A percentile compares a stretch with the other conserved stretches of the same genome.
Conservation (phyloP, 139 green algal genomes). For the Zygnema circumcarinatum region DNA sequence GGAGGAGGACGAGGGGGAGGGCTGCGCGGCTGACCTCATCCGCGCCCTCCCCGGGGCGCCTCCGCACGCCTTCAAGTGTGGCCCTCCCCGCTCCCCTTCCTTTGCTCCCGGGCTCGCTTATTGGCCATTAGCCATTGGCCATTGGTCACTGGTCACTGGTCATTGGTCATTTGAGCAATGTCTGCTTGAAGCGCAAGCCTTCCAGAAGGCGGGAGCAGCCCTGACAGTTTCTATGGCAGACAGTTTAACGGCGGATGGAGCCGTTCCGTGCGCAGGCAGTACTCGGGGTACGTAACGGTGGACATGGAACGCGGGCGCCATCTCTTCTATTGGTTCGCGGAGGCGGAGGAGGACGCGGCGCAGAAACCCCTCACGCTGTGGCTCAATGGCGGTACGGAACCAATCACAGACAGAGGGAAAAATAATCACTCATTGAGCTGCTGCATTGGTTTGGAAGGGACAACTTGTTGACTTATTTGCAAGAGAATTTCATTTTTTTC, state of each 20-base stretch:
- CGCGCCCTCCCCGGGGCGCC: neutral
- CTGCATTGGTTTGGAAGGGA: no score
- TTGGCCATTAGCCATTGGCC: neutral
- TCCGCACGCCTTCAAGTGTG: constrained; percentile 2
- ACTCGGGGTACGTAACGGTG: constrained; percentile 77
- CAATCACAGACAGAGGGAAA: no score
- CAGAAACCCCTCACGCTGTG: constrained; percentile 34
- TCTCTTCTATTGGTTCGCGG: constrained; percentile 39
- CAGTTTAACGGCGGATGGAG: neutral
- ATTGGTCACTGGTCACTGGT: no score
- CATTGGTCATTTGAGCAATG: neutral
- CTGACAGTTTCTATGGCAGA: neutral
- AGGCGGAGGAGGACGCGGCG: neutral
- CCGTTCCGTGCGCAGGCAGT: constrained; percentile 26
- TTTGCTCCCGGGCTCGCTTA: neutral
- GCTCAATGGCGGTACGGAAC: constrained; percentile 41
- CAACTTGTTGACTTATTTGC: neutral
- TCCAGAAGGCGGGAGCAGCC: neutral
- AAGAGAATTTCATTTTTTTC: no score
- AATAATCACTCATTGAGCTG: no score
- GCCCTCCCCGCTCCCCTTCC: neutral
- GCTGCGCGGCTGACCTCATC: neutral
- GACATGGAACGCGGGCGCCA: constrained; percentile 70
- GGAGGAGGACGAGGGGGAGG: neutral
- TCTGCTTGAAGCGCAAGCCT: neutral